Percentiles rank a stretch among this genome's conserved stretches.
phyloP scores from a whole-genome alignment of 2,329 filamentous ascomycete species.

The Acephala macrosclerotiorum region DNA sequence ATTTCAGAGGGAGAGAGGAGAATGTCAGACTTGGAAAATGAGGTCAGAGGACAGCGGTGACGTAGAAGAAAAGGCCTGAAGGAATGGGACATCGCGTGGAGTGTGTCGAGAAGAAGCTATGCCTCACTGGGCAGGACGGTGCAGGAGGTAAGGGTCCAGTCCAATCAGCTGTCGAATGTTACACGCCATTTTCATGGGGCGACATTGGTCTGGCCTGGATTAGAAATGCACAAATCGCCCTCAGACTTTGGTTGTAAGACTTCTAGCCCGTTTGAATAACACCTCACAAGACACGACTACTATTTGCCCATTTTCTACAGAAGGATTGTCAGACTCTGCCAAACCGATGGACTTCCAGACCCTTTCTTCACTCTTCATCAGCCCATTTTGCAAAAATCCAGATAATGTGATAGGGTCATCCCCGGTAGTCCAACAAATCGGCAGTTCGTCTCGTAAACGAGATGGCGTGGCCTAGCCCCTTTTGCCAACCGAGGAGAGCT shows the following conservation, averaged over 20 bases:
- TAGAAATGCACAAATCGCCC: background rate
- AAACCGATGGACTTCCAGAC: background rate
- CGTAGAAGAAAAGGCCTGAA: too few relatives aligned
- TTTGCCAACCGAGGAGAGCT: background rate
- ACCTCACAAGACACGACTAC: background rate
- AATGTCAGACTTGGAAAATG: too few relatives aligned
- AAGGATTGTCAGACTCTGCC: background rate
- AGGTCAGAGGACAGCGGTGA: too few relatives aligned
- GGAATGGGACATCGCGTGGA: too few relatives aligned
- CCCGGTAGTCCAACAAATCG: background rate
- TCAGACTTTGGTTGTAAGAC: background rate
- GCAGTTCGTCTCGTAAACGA: constrained; percentile 8
- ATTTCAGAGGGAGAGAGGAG: too few relatives aligned
- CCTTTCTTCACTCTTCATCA: background rate
- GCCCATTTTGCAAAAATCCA: background rate
- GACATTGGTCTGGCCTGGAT: background rate
- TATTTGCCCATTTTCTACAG: background rate
- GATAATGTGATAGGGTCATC: background rate
- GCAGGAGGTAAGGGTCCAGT: too few relatives aligned
- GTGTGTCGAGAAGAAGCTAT: too few relatives aligned
- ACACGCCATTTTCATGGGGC: too few relatives aligned
- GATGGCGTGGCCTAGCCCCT: background rate
- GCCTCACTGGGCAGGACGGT: too few relatives aligned
- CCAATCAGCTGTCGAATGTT: too few relatives aligned
- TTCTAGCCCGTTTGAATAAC: background rate